Base-by-base conservation (phyloP, 305 asterid species). In the Fraxinus velutina region DNA sequence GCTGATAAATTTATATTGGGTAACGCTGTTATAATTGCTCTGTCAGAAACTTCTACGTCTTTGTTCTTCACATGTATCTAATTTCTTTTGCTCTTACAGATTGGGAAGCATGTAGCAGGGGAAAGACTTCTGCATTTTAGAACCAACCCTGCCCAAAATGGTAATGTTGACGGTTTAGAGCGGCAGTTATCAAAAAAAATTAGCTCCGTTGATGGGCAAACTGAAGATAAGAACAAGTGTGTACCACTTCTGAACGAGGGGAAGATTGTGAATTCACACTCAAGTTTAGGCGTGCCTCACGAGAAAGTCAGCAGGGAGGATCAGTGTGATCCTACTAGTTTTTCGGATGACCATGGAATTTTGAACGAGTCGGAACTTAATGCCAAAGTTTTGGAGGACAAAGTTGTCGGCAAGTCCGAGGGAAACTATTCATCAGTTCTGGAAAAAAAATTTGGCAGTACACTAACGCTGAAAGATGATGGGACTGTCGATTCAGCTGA, bases 281-380 rank as follows among this genome's bases (percentile, higher is more conserved):
- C 79, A 82, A 80, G 82, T 77, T 88, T 86, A 68, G 89, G 83
- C 73, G 81, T 77, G 87, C 86, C 91, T 34, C 75, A 86, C 66
- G 80, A 85, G 89, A 87, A 84, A 80, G 80, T 80, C 86, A 84
- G 84, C 85, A 57, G 73, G 84, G 90, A 86, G 84, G 91, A 89
- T 79, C 85, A 80, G 39, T 78, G 64, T 83, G 78, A 78, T 72
- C 72, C 86, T 80, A 82, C 95, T 62, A 29, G 81, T 86, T 81
- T 81, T 80, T 81, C 80, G 64, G 88, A 85, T 70, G 81, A 85
- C 78, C 90, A 84, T 79, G 90, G 88, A 77, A 50, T 80, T 52
- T 77, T 81, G 78, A 88, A 84, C 71, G 85, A 86, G 81, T 84
- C 87, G 77, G 89, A 88, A 84, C 85, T 84, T 37, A 60, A 83